Conservation (phyloP, 208 protist genomes). For the Trypanosomatidae sp. region DNA sequence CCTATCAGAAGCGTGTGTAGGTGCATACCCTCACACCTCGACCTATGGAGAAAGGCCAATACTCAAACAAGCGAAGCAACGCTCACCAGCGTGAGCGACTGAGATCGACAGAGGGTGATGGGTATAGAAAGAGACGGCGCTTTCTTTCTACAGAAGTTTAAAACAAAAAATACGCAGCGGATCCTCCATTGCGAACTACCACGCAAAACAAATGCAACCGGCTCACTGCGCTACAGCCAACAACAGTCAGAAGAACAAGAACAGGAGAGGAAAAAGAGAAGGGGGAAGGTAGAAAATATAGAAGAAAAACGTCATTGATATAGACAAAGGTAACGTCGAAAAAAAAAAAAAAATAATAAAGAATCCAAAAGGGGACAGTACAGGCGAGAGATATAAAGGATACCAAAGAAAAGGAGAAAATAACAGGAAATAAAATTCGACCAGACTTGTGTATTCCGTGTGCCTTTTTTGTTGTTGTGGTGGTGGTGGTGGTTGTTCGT, state of each 20-base stretch:
- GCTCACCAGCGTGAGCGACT: neutral
- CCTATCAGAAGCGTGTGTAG: neutral
- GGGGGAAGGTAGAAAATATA: neutral
- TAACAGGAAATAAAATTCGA: neutral
- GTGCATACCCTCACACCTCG: neutral
- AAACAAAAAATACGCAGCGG: conserved; percentile 6
- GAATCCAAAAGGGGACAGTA: conserved; percentile 6
- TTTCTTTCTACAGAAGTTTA: neutral
- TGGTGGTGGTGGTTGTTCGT: too few species aligned
- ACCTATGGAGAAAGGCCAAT: neutral
- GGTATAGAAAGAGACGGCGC: neutral
- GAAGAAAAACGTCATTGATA: neutral
- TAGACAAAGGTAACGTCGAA: neutral
- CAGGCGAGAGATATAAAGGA: neutral
- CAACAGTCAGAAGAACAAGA: neutral
- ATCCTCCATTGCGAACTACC: neutral
- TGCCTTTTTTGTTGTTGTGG: too few species aligned
- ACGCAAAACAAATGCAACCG: neutral
- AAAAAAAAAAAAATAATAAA: neutral
- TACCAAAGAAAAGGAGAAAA: conserved; percentile 1
- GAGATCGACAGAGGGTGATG: neutral
- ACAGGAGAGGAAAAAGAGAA: neutral
- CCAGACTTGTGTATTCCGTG: neutral
- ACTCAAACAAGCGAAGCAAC: conserved; percentile 1
- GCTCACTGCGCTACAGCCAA: neutral